Evolutionary conservation across 1,284 basidiomycete species (phyloP).

Genomic region (Rhodotorula sp.): DNA sequence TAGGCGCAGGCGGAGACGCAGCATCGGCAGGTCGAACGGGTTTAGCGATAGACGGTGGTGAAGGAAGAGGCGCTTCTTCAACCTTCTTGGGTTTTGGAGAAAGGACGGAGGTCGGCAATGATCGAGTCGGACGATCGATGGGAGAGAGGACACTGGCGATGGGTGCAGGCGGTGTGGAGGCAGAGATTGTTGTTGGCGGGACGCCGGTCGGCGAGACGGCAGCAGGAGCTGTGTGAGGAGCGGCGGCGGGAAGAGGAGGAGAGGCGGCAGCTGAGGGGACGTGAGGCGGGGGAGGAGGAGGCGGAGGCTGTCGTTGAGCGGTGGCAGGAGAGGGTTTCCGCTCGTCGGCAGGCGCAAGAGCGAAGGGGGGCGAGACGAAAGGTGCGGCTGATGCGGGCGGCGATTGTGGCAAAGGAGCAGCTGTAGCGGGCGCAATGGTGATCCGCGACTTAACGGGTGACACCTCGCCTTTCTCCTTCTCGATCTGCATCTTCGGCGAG

Average conservation of each 20-base stretch:
- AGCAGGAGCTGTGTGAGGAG: neutral
- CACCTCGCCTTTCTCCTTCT: neutral
- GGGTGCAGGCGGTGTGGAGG: neutral
- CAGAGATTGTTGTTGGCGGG: neutral
- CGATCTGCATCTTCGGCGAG: too few species aligned
- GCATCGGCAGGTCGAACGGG: too few species aligned
- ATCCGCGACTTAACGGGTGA: too few species aligned
- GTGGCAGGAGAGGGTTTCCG: neutral
- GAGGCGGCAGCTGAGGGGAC: neutral
- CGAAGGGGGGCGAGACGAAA: neutral
- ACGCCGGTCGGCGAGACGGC: neutral
- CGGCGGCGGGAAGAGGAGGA: too few species aligned
- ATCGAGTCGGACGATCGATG: neutral
- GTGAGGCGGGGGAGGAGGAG: slow-evolving; percentile 1
- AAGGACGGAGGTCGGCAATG: neutral
- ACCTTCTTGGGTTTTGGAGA: neutral
- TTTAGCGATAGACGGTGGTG: too few species aligned
- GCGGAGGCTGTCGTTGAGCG: neutral
- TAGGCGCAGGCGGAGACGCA: too few species aligned
- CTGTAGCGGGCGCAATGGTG: neutral
- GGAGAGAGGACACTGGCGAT: neutral
- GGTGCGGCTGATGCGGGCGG: neutral
- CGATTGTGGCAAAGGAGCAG: neutral
- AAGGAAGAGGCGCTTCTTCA: too few species aligned
- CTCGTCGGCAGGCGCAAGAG: neutral